Conservation (phyloP, 257 asterid genomes). For the Cinchona pubescens region DNA sequence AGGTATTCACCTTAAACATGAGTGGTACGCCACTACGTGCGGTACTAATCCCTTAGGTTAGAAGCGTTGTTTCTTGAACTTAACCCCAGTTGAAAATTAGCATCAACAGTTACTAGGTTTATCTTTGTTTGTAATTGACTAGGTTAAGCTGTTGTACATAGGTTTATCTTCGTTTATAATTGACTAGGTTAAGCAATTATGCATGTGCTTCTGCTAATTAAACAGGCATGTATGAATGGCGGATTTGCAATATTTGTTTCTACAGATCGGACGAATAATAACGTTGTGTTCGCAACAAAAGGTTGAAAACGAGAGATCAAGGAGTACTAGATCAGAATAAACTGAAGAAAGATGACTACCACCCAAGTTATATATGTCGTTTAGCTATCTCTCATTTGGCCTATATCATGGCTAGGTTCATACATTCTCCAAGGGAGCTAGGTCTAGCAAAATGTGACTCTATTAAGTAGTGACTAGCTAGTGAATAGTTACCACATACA, state of each 20-base stretch:
- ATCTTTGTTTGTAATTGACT: neutral
- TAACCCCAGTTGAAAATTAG: too few relatives aligned
- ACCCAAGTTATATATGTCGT: neutral
- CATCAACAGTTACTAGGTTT: neutral
- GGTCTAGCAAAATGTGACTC: neutral
- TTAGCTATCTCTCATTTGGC: slow-evolving; percentile 2
- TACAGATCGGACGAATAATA: neutral
- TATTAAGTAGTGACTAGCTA: too few relatives aligned
- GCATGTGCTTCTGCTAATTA: neutral
- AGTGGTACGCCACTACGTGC: too few relatives aligned
- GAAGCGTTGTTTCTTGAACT: too few relatives aligned
- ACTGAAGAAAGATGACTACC: neutral
- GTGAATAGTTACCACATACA: neutral
- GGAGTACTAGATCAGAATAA: neutral
- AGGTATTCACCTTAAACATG: too few relatives aligned
- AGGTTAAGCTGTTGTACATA: too few relatives aligned
- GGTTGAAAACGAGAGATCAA: neutral
- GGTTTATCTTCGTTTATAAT: neutral
- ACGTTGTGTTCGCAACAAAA: neutral
- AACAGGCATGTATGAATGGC: neutral
- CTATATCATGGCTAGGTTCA: slow-evolving; percentile 16
- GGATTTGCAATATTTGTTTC: neutral
- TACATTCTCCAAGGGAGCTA: neutral
- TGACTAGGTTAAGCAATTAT: too few relatives aligned
- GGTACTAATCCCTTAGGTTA: too few relatives aligned